A percentile compares a stretch with the other conserved stretches of the same genome.
These are phyloP conservation scores for Cicer cuneatum DNA, from an alignment of 306 rosid genomes.

Conservation along the genomic window DNA sequence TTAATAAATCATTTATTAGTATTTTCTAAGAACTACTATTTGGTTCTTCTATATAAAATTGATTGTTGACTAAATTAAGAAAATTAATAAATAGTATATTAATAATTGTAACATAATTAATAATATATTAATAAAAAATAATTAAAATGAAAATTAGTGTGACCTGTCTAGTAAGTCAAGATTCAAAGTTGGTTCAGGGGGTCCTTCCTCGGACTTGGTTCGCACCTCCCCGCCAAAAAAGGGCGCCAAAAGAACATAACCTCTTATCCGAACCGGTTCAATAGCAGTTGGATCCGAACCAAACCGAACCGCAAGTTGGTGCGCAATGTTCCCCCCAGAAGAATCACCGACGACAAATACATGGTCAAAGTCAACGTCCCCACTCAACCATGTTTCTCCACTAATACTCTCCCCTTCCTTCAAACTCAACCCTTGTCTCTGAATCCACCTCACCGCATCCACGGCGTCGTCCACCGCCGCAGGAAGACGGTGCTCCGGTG, in stretches of 20 bases:
- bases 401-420: too few species aligned
- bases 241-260: conserved; percentile 77
- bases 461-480: conserved; percentile 78
- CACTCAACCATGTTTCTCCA: conserved; percentile 66
- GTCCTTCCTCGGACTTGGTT: conserved; percentile 85
- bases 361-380: conserved; percentile 62
- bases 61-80: too few species aligned
- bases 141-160: too few species aligned
- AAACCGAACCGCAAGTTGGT: conserved; percentile 75
- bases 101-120: too few species aligned
- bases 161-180: conserved; percentile 83
- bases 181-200: conserved; percentile 54
- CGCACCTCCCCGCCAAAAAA: conserved; percentile 88
- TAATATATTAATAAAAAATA: too few species aligned
- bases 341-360: conserved; percentile 82
- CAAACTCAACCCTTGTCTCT: conserved; percentile 46
- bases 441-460: conserved; percentile 75
- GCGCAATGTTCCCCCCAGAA: conserved; percentile 92
- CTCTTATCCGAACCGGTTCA: conserved; percentile 65
- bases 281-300: conserved; percentile 38
- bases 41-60: too few species aligned
- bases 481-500: conserved; percentile 83
- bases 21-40: too few species aligned
- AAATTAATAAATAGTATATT: too few species aligned
- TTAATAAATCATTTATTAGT: too few species aligned